Evolutionary conservation across 805 yeast species (phyloP).

Genomic region (Sugiyamaella americana): DNA sequence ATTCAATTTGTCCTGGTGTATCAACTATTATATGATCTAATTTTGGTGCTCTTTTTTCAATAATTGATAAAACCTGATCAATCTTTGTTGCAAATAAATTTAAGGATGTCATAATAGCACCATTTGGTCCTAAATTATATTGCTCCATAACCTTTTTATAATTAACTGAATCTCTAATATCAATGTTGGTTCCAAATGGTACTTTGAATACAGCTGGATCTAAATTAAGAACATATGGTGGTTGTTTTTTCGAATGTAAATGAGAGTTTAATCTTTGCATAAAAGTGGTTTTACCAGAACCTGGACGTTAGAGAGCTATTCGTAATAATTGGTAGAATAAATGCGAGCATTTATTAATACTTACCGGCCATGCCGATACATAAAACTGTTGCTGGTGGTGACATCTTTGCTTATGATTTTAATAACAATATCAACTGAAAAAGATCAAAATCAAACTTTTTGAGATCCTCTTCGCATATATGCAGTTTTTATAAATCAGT

Average conservation of each 20-base stretch:
- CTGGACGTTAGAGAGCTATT: slow-evolving; percentile 19
- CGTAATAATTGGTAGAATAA: slow-evolving; percentile 34
- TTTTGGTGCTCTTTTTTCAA: slow-evolving; percentile 63
- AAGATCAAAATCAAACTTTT: too few relatives aligned
- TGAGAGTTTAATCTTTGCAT: slow-evolving; percentile 92
- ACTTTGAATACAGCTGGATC: slow-evolving; percentile 95
- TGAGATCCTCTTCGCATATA: too few relatives aligned
- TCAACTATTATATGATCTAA: slow-evolving; percentile 76
- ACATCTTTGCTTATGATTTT: too few relatives aligned
- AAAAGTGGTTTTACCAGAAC: slow-evolving; percentile 94
- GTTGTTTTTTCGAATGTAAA: slow-evolving; percentile 53
- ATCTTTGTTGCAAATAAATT: slow-evolving; percentile 91
- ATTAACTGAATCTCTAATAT: slow-evolving; percentile 92
- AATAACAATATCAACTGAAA: too few relatives aligned
- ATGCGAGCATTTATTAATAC: neutral
- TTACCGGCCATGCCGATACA: slow-evolving; percentile 54
- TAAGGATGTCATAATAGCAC: slow-evolving; percentile 93
- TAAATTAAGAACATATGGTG: slow-evolving; percentile 88
- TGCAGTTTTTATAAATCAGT: too few relatives aligned
- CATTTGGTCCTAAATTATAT: slow-evolving; percentile 91
- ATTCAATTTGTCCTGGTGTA: slow-evolving; percentile 98
- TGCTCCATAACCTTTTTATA: slow-evolving; percentile 96
- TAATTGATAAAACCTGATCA: slow-evolving; percentile 84
- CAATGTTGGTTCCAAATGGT: slow-evolving; percentile 94
- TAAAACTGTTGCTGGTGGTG: slow-evolving; percentile 33